Conservation (phyloP, 768 basidiomycete genomes). For the Glaciozyma antarctica region DNA sequence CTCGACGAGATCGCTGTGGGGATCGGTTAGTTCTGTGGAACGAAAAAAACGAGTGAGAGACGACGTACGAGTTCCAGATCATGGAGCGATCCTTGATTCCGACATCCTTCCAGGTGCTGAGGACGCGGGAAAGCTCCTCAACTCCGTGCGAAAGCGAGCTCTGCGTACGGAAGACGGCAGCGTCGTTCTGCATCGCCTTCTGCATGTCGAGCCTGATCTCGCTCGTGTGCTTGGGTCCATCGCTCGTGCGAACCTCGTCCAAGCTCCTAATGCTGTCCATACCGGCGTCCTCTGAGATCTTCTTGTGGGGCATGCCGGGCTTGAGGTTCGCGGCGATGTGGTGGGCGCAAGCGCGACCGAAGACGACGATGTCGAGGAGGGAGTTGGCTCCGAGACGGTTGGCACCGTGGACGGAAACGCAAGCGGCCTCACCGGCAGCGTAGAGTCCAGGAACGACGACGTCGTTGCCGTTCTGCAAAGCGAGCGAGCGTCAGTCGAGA, state of each 20-base stretch:
- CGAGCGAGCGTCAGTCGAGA: not conserved
- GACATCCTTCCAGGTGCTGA: constrained; percentile 79
- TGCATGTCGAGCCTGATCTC: constrained; percentile 92
- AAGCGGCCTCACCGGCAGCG: constrained; percentile 97
- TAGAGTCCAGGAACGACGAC: constrained; percentile 91
- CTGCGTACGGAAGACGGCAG: constrained; percentile 78
- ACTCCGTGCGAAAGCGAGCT: constrained; percentile 85
- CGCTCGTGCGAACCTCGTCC: constrained; percentile 74
- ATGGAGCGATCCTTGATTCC: constrained; percentile 96
- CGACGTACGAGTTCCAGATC: constrained; percentile 96
- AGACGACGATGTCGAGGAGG: constrained; percentile 95
- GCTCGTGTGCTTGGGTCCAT: constrained; percentile 75
- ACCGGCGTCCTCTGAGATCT: constrained; percentile 76
- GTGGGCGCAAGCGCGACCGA: constrained; percentile 97
- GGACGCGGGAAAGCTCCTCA: constrained; percentile 69
- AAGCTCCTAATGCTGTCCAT: constrained; percentile 72
- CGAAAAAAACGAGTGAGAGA: not conserved
- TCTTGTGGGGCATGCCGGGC: constrained; percentile 83
- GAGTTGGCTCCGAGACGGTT: constrained; percentile 99
- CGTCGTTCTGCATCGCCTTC: constrained; percentile 72
- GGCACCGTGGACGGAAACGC: constrained; percentile 96
- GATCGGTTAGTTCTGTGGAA: too few relatives aligned
- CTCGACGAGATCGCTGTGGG: constrained; percentile 77
- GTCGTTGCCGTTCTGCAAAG: constrained; percentile 65
- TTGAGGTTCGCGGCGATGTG: constrained; percentile 86